Percentiles rank a stretch among this genome's conserved stretches.
Conservation (phyloP, 2,329 filamentous ascomycete species). For the Xylaria multiplex region DNA sequence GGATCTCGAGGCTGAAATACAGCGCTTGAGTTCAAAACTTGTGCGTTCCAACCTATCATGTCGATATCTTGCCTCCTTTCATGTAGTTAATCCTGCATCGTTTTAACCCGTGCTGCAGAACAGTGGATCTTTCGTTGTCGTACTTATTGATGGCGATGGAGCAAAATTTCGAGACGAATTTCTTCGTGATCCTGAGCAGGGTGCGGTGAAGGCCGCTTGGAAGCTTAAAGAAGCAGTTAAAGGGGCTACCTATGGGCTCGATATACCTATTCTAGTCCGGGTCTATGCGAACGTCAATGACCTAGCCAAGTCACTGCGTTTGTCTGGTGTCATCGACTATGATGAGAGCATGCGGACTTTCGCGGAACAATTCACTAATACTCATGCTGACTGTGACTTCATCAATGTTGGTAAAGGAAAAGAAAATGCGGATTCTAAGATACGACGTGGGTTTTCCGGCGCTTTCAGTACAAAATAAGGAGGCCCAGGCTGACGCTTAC, state of each 20-base stretch:
- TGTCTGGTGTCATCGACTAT: conserved; percentile 48
- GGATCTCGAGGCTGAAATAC: conserved; percentile 40
- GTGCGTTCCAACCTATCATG: conserved; percentile 37
- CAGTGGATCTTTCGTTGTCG: conserved; percentile 48
- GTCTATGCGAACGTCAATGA: conserved; percentile 51
- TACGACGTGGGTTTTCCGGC: conserved; percentile 44
- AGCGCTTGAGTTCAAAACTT: conserved; percentile 41
- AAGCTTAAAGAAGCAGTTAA: conserved; percentile 49
- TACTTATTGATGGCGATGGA: conserved; percentile 51
- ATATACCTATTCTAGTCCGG: conserved; percentile 48
- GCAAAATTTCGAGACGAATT: conserved; percentile 50
- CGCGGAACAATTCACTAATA: conserved; percentile 51
- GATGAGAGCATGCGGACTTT: conserved; percentile 49
- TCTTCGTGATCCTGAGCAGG: conserved; percentile 44
- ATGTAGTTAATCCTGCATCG: background rate
- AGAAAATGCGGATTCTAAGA: conserved; percentile 50
- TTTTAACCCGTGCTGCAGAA: conserved; percentile 40
- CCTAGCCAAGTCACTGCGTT: conserved; percentile 48
- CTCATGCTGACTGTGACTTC: conserved; percentile 50
- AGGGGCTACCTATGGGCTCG: conserved; percentile 41
- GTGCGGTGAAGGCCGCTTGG: conserved; percentile 47
- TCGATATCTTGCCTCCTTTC: conserved; percentile 4
- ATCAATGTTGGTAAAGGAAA: conserved; percentile 51
- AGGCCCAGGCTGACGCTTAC: conserved; percentile 16
- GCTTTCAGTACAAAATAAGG: background rate